Base-by-base conservation (phyloP, 202 grass and related monocot species). In the Elaeis oleifera region DNA sequence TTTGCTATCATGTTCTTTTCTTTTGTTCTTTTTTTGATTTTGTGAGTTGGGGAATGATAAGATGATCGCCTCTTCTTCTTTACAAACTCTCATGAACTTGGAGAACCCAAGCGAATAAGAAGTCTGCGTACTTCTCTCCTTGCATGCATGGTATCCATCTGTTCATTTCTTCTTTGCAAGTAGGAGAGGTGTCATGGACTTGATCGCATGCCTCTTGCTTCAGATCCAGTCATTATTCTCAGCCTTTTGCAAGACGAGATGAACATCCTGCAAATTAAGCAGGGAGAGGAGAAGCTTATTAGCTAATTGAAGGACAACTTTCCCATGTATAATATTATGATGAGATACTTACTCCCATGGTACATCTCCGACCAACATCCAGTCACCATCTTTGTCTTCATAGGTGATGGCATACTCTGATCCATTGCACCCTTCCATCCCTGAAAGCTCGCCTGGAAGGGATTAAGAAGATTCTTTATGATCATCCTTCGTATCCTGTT, bases 361-460 rank as follows among this genome's bases (percentile, higher is more conserved):
- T n/a, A 97, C 92, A 61, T 97, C 92, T 32, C 92, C 92, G 64
- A 92, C 92, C 56, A 97, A 81, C 92, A 97, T 92, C 60, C 85
- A 81, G 73, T 97, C 92, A 4, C 87, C 92, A 62, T 97, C 92
- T 73, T 92, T 97, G 50, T 97, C 92, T 61, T 97, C 92, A 16
- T 97, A 97, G 59, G 92, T 84, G 57, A 97, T 79, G 60, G 84
- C 88, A 71, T 88, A 97, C 64, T 97, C 88, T 16, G 49, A 44
- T 7, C 16, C 25, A 19, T 27, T 70, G 13, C 70, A 61, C 18
- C 59, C 50, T 53, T 73, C 70, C 28, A 54, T 54, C 50, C 59
- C 23, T 15, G 51, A 61, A 11, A n/a, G 20, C 9, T 63, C 59
- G 1, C 50, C 59, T 54, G 50, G n/a, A 23, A 16, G 23, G 7